Base-by-base conservation (phyloP, 352 stramenopile genomes). In the Sclerospora graminicola region DNA sequence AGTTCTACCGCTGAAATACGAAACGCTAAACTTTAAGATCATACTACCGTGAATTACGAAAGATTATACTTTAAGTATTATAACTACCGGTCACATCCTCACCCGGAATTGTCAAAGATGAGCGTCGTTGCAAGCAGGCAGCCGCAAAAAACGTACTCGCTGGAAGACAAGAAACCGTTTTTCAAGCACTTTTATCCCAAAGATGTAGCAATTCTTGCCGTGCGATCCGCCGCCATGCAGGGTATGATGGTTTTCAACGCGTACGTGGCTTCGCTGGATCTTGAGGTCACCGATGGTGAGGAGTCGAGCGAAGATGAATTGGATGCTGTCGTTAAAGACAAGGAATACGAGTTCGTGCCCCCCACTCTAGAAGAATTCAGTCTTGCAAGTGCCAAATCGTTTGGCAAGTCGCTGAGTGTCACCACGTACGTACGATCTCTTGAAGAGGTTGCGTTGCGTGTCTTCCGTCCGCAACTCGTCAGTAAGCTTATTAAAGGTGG, bases 121-220 rank as follows among this genome's bases (percentile, higher is more conserved):
- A 88, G 76, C 34, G 45, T 66, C 51, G 57, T 83, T 18, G 56
- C 63, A 29, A 65, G 58, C 46, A 50, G 66, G 29, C 30, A 55
- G 37, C 46, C 34, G 38, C 69, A 77, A 42, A 81, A 82, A 56
- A 61, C 72, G 48, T 89, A 88, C 59, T 28, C 18, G 15, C 14
- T 91, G 54, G 76, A 50, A 57, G 79, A 91, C 62, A 85, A 91
- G 60, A 91, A 91, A 57, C 73, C 79, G 34, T 91, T 75, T 48
- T 83, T 83, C 43, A 82, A 86, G 52, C 79, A 91, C 50, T 87
- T 91, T 42, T 75, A 87, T 54, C 60, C 69, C 19, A 65, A 64
- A 28, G 66, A 83, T 55, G 54, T 88, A 20, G 65, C 77, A 19
- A 72, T 91, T 42, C 67, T 77, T 35, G 73, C 73, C 10, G 53